Evolutionary conservation across 257 asterid genomes (phyloP), one percentile per base, ranked within the genome.

Genomic region (Plantago elongata): DNA sequence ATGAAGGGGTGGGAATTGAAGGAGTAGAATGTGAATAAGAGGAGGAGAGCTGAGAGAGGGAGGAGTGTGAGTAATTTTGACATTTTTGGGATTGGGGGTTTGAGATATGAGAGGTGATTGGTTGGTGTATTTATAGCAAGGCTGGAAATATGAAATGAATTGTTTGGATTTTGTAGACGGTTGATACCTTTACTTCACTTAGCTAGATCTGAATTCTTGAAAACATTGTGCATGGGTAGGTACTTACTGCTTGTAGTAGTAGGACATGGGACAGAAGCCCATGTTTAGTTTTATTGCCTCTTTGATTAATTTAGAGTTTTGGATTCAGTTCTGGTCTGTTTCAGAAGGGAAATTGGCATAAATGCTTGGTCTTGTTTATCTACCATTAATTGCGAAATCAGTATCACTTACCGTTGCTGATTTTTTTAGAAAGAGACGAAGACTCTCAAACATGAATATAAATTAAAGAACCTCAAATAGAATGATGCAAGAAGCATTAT

Each of bases 1-100:
- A 64, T 9, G 6, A 16, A 17, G 62, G 54, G 56, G 62, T 40
- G 61, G 45, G 69, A 68, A 47, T 67, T 29, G 37, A 73, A 45
- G 13, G 88, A 62, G 34, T 70, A 55, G 16, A 83, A 54, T 18
- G 89, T 9, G 56, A 80, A 42, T 0, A 74, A 50, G 16, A 66
- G 45, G 5, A 73, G 51, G 0, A 83, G 54, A 14, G 72, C 55
- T 11, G 57, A 64, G 38, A 68, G 17, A 40, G 82, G 70, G 22
- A 81, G 56, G 67, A 79, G 68, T 34, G 71, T 14, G 62, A 72
- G 75, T 3, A 66, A 60, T 15, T 74, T 76, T 1, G 78, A 62
- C 77, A 74, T 83, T 50, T 75, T 61, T 54, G 50, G 48, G 43
- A 46, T 40, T 46, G 63, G 62, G 37, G 11, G 63, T 16, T 58